These are phyloP conservation scores for Cordyceps cicadae DNA, from an alignment of 2,329 filamentous ascomycete genomes.

Conservation along the genomic window DNA sequence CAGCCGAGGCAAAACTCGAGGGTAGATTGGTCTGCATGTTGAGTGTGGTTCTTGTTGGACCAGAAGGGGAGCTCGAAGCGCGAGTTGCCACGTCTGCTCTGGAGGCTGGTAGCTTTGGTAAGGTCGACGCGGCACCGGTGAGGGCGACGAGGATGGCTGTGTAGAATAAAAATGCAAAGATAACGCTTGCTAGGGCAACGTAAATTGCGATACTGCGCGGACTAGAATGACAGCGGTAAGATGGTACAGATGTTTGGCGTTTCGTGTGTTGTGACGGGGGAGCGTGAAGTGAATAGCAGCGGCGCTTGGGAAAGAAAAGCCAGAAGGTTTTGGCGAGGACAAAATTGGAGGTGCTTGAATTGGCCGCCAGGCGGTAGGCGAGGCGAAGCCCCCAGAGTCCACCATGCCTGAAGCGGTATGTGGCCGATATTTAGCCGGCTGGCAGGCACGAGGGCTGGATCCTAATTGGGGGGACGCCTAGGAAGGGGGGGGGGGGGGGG, in stretches of 20 bases:
- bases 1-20: constrained; percentile 77
- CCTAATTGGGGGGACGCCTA: too few relatives aligned
- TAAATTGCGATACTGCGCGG: constrained; percentile 7
- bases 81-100: constrained; percentile 8
- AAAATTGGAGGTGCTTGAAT: constrained; percentile 23
- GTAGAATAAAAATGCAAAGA: constrained; percentile 9
- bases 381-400: not conserved
- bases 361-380: constrained; percentile 10
- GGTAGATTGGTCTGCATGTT: constrained; percentile 66
- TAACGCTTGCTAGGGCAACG: constrained; percentile 12
- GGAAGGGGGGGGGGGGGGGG: too few relatives aligned
- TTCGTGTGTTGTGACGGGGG: constrained; percentile 19
- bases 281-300: constrained; percentile 4
- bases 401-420: constrained; percentile 13
- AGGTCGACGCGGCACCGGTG: constrained; percentile 4
- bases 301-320: constrained; percentile 22
- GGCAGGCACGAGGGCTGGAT: too few relatives aligned
- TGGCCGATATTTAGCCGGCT: constrained; percentile 24
- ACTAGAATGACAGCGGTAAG: constrained; percentile 1
- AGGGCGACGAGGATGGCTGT: constrained; percentile 5
- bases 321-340: constrained; percentile 24
- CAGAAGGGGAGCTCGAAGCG: not conserved
- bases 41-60: constrained; percentile 11
- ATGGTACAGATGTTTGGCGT: constrained; percentile 16
- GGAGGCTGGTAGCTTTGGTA: constrained; percentile 7